Percentiles rank a stretch among this genome's conserved stretches.
Conservation (phyloP, 352 stramenopile genomes). For the Globisporangium cystogenes region DNA sequence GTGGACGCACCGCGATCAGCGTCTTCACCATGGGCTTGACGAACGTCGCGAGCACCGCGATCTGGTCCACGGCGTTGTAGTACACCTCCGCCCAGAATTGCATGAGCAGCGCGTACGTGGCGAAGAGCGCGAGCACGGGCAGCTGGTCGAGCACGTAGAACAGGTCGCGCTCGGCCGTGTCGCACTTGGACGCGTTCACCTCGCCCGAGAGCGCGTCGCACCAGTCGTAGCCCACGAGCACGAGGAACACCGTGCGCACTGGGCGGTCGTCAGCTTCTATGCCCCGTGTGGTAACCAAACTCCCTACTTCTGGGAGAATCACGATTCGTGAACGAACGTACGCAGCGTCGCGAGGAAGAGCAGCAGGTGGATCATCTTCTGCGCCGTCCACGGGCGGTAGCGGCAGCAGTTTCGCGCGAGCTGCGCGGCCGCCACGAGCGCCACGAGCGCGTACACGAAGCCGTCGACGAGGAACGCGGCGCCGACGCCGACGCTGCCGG, state of each 20-base stretch:
- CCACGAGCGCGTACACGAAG: conserved; percentile 65
- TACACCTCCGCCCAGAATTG: conserved; percentile 89
- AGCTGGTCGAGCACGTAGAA: conserved; percentile 86
- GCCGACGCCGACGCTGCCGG: conserved; percentile 45
- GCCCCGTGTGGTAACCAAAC: no score
- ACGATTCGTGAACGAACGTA: conserved; percentile 14
- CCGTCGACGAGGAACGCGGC: conserved; percentile 62
- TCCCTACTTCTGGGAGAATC: no score
- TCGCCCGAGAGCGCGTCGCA: conserved; percentile 70
- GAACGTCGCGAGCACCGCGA: conserved; percentile 47
- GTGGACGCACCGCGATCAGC: conserved; percentile 50
- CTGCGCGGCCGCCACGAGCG: conserved; percentile 48
- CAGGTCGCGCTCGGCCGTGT: conserved; percentile 55
- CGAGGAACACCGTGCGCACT: conserved; percentile 69
- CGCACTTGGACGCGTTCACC: conserved; percentile 53
- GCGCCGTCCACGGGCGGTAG: conserved; percentile 80
- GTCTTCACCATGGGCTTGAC: conserved; percentile 69
- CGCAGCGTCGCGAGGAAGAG: conserved; percentile 75
- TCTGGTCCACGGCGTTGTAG: conserved; percentile 81
- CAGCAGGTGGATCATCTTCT: conserved; percentile 85
- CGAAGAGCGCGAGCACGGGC: conserved; percentile 79
- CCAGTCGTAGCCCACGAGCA: conserved; percentile 73
- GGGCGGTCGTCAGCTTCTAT: not conserved
- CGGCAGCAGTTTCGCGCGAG: conserved; percentile 79
- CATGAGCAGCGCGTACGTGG: conserved; percentile 75